These are phyloP conservation scores for Hibiscus trionum DNA, from an alignment of 345 rosid species.

Conservation along the genomic window DNA sequence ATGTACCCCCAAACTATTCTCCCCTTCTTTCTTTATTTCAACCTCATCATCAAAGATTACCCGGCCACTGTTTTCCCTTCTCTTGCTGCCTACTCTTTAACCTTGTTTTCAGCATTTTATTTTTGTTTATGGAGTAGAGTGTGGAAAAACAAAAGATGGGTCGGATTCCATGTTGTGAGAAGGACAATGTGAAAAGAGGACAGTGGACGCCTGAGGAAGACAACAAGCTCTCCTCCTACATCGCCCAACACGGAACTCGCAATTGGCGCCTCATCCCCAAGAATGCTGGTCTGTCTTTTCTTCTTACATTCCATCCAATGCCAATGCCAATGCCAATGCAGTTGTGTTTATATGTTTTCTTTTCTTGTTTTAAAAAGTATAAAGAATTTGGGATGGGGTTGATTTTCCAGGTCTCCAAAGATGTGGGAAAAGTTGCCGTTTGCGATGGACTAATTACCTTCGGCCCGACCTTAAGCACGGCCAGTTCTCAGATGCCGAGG, in stretches of 20 bases:
- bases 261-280: constrained; percentile 97
- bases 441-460: constrained; percentile 85
- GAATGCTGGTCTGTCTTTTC: constrained; percentile 54
- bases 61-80: neutral
- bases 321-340: neutral
- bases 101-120: neutral
- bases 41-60: neutral
- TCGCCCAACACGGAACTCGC: constrained; percentile 87
- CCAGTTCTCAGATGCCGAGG: constrained; percentile 66
- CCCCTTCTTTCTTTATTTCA: neutral
- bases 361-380: neutral
- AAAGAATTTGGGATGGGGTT: neutral
- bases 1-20: neutral
- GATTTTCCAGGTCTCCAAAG: constrained; percentile 60
- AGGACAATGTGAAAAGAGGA: constrained; percentile 85
- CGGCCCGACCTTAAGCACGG: constrained; percentile 88
- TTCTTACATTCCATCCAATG: neutral
- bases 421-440: constrained; percentile 91
- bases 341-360: neutral
- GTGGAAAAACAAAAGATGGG: neutral
- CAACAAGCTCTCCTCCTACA: constrained; percentile 85
- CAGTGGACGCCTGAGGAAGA: constrained; percentile 99
- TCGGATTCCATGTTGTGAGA: constrained; percentile 83
- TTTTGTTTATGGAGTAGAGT: neutral
- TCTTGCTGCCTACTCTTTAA: neutral